Percentiles rank a stretch among this genome's conserved stretches.
phyloP scores from a whole-genome alignment of 176 grass and related monocot genomes.

The Saccharum spontaneum region DNA sequence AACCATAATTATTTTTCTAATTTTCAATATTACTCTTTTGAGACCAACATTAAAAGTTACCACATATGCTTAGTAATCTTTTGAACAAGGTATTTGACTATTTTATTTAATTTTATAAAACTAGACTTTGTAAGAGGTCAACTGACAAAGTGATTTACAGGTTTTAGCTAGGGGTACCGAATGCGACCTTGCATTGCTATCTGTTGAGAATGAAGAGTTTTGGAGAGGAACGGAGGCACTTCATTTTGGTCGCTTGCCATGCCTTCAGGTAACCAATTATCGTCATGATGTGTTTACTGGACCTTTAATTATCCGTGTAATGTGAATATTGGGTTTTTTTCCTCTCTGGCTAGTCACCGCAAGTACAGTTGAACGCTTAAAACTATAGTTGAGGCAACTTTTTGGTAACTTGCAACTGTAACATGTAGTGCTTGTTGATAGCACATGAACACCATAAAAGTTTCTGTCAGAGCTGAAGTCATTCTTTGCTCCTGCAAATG shows the following conservation, averaged over 20 bases:
- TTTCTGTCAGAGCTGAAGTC: not conserved
- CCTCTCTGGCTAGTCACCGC: not conserved
- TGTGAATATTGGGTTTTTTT: not conserved
- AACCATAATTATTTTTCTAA: not conserved
- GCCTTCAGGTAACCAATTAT: conserved; percentile 95
- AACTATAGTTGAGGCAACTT: not conserved
- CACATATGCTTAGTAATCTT: not conserved
- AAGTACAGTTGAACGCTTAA: not conserved
- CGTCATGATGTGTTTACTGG: not conserved
- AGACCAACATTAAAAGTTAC: not conserved
- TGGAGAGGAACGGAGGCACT: conserved; percentile 90
- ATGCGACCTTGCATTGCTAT: conserved; percentile 96
- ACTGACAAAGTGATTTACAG: conserved; percentile 56
- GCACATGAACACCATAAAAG: not conserved
- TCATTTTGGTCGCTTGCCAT: conserved; percentile 80
- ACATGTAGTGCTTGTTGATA: not conserved
- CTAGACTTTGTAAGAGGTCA: conserved; percentile 18
- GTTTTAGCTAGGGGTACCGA: conserved; percentile 93
- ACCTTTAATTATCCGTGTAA: not conserved
- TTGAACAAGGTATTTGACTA: not conserved
- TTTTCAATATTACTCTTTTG: not conserved
- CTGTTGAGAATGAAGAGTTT: conserved; percentile 94
- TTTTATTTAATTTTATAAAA: conserved; percentile 16
- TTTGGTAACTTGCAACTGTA: not conserved
- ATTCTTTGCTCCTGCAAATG: conserved; percentile 10